Evolutionary conservation across 257 asterid genomes (phyloP), one percentile per base, ranked within the genome.

Genomic region (Datura wrightii): DNA sequence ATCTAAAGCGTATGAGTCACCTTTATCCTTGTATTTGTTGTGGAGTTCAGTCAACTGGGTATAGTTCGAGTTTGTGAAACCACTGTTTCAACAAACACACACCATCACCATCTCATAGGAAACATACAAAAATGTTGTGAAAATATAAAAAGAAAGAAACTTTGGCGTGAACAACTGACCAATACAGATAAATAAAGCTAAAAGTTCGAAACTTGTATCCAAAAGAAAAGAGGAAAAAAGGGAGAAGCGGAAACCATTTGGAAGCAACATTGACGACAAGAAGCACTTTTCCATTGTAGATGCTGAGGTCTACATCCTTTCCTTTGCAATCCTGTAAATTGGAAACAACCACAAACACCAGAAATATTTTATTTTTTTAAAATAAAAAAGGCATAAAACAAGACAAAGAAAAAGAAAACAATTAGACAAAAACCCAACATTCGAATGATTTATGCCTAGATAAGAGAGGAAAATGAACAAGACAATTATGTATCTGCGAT

Each of bases 241-340:
- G 10, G 79, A 19, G 10, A 14, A 54, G 39, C 56, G 11, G 82
- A 67, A 83, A 94, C 98, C 99, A 96, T 90, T 94, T 96, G 83
- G 99, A 94, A 89, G 99, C 98, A 85, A 96, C 99, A 87, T 96
- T 94, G 71, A 96, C 98, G 86, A 93, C 94, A 71, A 96, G 96
- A 90, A 96, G 92, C 79, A 93, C 93, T 82, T 96, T 96, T 89
- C 98, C 98, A 66, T 86, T 93, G 89, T 92, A 93, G 31, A 39
- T 19, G 82, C 86, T 87, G 82, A 96, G 93, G 88, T 90, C 89
- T 79, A 90, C 98, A 87, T 93, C 97, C 13, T 86, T 90, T 67
- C 94, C 94, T 83, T 87, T 94, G 86, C 87, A 48, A 83, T 93
- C 94, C 98, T 94, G 92, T 52, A 8, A 60, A 62, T 55, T 41